These are phyloP conservation scores for Globisporangium barbulae DNA, from an alignment of 352 stramenopile species.

Conservation along the genomic window DNA sequence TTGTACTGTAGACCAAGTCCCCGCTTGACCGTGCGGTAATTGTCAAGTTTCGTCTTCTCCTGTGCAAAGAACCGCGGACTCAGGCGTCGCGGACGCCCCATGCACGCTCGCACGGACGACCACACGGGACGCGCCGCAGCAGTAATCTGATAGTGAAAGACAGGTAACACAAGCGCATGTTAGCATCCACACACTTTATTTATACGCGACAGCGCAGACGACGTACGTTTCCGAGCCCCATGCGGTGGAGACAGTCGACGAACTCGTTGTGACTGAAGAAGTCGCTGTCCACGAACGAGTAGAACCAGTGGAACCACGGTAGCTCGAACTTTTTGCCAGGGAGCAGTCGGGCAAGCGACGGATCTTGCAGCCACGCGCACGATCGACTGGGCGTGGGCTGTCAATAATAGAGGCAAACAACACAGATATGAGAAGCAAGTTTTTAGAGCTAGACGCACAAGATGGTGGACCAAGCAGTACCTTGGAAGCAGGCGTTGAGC, in stretches of 20 bases:
- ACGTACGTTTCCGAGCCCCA: constrained; percentile 59
- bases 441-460: too few relatives aligned
- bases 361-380: background rate
- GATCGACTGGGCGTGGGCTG: constrained; percentile 2
- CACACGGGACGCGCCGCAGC: constrained; percentile 58
- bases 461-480: background rate
- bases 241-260: constrained; percentile 57
- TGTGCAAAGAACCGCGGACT: constrained; percentile 63
- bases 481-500: background rate
- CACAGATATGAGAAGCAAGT: background rate
- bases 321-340: constrained; percentile 38
- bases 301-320: constrained; percentile 74
- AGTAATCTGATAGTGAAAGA: constrained; percentile 30
- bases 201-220: background rate
- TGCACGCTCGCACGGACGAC: constrained; percentile 71
- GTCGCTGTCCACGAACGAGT: constrained; percentile 54
- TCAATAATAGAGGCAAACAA: background rate
- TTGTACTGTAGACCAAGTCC: constrained; percentile 12
- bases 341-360: background rate
- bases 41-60: constrained; percentile 64
- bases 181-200: background rate
- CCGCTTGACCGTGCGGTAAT: constrained; percentile 47
- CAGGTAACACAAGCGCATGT: background rate
- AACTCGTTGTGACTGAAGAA: constrained; percentile 84
- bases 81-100: constrained; percentile 66